Evolutionary conservation across 352 stramenopile genomes (phyloP).

Genomic region (Phytophthora meadii): DNA sequence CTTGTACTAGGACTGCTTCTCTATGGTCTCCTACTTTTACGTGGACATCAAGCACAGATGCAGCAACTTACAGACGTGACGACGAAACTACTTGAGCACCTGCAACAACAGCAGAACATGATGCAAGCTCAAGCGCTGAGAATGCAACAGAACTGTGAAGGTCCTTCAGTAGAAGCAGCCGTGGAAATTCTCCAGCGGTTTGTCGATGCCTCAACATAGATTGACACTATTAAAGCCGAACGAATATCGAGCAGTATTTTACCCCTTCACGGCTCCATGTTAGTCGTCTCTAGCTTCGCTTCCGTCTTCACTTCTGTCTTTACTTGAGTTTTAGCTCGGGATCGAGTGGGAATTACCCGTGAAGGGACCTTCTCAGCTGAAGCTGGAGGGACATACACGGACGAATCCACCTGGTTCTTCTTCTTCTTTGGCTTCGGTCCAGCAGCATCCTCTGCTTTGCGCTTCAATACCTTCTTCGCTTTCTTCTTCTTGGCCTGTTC

Average conservation of each 20-base stretch:
- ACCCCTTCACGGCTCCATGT: conserved; percentile 9
- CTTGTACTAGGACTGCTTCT: conserved; percentile 43
- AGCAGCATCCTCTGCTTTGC: conserved; percentile 5
- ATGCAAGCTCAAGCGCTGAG: conserved; percentile 19
- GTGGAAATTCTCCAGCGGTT: conserved; percentile 38
- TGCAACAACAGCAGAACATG: conserved; percentile 35
- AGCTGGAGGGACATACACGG: conserved; percentile 19
- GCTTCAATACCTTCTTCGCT: conserved; percentile 13
- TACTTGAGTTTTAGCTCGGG: conserved; percentile 18
- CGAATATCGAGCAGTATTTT: conserved; percentile 12
- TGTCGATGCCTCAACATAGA: conserved; percentile 33
- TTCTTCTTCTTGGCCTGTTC: conserved; percentile 15
- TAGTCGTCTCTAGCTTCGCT: conserved; percentile 23
- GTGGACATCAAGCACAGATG: conserved; percentile 51
- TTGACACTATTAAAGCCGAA: conserved; percentile 20
- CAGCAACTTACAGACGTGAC: conserved; percentile 49
- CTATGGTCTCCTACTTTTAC: conserved; percentile 48
- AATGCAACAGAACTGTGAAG: conserved; percentile 39
- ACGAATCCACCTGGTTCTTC: conserved; percentile 21
- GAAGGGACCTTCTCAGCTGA: conserved; percentile 11
- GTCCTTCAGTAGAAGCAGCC: conserved; percentile 26
- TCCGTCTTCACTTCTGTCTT: conserved; percentile 17
- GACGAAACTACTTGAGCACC: conserved; percentile 42
- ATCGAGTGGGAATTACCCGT: conserved; percentile 21
- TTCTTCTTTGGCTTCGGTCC: conserved; percentile 21